phyloP scores from a whole-genome alignment of 768 basidiomycete species.

The Boletus pseudopeckii region DNA sequence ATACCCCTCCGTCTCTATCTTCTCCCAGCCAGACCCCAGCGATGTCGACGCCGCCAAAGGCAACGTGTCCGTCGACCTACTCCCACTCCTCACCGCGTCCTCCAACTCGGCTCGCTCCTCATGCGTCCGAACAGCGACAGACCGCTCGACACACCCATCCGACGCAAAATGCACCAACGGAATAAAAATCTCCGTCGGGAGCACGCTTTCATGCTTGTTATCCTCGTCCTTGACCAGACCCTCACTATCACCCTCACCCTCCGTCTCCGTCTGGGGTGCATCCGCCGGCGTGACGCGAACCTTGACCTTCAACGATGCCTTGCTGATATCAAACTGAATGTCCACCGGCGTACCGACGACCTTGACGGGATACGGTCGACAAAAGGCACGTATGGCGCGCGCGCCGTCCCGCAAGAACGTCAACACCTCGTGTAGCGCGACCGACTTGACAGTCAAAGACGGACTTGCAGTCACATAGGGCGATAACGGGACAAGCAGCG shows the following conservation, averaged over 20 bases:
- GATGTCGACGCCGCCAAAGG: slow-evolving; percentile 1
- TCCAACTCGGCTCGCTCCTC: background rate
- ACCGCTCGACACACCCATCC: slow-evolving; percentile 28
- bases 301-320: slow-evolving; percentile 65
- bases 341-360: slow-evolving; percentile 65
- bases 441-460: background rate
- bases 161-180: slow-evolving; percentile 87
- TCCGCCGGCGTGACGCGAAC: slow-evolving; percentile 65
- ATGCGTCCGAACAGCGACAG: slow-evolving; percentile 2
- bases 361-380: slow-evolving; percentile 76
- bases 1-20: slow-evolving; percentile 27
- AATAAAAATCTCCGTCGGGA: slow-evolving; percentile 87
- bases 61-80: slow-evolving; percentile 17
- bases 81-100: background rate
- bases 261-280: slow-evolving; percentile 19
- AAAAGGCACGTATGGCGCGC: slow-evolving; percentile 80
- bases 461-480: slow-evolving; percentile 6
- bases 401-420: slow-evolving; percentile 83
- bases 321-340: slow-evolving; percentile 72
- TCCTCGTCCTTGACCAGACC: slow-evolving; percentile 6
- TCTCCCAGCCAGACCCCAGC: background rate
- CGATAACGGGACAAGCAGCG: slow-evolving; percentile 15
- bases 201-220: slow-evolving; percentile 27
- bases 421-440: slow-evolving; percentile 22
- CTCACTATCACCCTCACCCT: background rate